Evolutionary conservation across 345 rosid genomes (phyloP), one percentile per base, ranked within the genome.

Genomic region (Hibiscus syriacus): DNA sequence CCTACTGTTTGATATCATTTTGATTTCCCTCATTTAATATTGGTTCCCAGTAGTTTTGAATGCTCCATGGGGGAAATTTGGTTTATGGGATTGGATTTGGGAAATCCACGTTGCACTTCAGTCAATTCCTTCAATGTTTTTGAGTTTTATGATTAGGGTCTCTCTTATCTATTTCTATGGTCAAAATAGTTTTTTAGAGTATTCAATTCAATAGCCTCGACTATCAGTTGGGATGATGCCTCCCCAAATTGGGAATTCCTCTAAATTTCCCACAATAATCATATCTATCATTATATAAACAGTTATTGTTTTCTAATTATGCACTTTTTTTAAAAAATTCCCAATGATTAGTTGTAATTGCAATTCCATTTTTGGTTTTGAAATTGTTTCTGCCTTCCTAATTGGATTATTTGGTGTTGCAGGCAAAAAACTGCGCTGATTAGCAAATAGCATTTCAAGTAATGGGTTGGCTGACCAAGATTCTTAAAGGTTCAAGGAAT

Each of bases 391-490:
- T 54, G 20, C 49, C 19, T 70, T n/a, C 23, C 72, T 73, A 65
- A 64, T 17, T 65, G 65, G 38, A 65, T 55, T 45, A 69, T 34
- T 72, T 80, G 43, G 76, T 34, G 76, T 34, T 79, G 73, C 78
- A 78, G 86, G 83, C 55, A 55, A 50, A 70, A 69, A 71, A 65
- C 72, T 73, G 25, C 77, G 59, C 63, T 62, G 64, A n/a, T 41
- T 48, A 61, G 54, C 34, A 39, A 43, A 43, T 66, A 69, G 58
- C 46, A 17, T 66, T 65, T 72, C 10, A 16, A 69, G 53, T 17
- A 59, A 91, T 94, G 99, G 93, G 85, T 52, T 94, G 99, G 99
- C 82, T 86, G 69, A 89, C 81, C 66, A 86, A 89, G 70, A 75
- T 89, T 77, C 72, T 94, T 32, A 83, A 85, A 48, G 96, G 93